Conservation (phyloP, 2,329 filamentous ascomycete genomes). For the Chaetomiaceae sp. region DNA sequence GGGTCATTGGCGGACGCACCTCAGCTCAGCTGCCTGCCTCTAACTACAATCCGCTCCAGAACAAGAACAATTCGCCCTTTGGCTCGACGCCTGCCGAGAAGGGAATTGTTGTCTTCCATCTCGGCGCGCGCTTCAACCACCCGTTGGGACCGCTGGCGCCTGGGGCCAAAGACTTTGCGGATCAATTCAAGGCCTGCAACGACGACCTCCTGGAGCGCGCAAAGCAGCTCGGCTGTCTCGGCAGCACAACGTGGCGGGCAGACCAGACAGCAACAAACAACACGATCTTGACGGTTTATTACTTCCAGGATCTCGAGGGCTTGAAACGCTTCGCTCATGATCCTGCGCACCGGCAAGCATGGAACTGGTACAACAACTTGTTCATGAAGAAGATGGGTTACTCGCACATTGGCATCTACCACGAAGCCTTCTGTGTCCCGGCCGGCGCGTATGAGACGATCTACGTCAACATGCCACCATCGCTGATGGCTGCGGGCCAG, state of each 20-base stretch:
- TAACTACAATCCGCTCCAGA: constrained; percentile 3
- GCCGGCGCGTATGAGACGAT: constrained; percentile 44
- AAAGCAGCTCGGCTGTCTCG: constrained; percentile 43
- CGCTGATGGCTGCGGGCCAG: constrained; percentile 30
- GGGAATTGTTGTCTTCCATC: constrained; percentile 38
- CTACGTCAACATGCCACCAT: constrained; percentile 40
- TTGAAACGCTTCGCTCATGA: constrained; percentile 48
- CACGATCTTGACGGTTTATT: constrained; percentile 38
- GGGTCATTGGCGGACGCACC: constrained; percentile 29
- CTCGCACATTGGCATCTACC: constrained; percentile 30
- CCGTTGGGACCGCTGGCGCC: constrained; percentile 45
- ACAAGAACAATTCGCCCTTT: constrained; percentile 20
- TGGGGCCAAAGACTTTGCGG: constrained; percentile 34
- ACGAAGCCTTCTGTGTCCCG: constrained; percentile 47
- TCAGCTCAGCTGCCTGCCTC: constrained; percentile 31
- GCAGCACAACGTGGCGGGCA: constrained; percentile 35
- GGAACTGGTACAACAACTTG: constrained; percentile 41
- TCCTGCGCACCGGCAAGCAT: constrained; percentile 40
- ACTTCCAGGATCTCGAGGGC: constrained; percentile 44
- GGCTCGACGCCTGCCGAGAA: constrained; percentile 22
- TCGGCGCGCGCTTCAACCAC: constrained; percentile 41
- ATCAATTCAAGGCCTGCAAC: constrained; percentile 34
- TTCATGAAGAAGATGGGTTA: not conserved
- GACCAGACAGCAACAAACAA: constrained; percentile 33
- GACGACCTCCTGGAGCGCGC: constrained; percentile 24